Evolutionary conservation across 108 stramenopile genomes (phyloP).

Genomic region (Fistulifera solaris): DNA sequence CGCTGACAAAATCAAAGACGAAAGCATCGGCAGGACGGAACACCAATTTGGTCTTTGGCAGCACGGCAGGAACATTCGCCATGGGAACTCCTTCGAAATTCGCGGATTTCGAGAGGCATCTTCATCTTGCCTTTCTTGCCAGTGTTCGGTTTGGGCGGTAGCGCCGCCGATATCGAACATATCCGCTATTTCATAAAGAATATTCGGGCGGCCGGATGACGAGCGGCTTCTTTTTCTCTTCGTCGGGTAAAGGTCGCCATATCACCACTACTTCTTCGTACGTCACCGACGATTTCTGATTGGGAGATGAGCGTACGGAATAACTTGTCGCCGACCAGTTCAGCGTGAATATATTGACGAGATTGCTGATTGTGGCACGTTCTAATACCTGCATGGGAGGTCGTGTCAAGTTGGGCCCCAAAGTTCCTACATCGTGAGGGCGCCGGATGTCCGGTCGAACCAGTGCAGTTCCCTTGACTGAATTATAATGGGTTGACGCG

Average conservation of each 20-base stretch:
- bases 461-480: no score
- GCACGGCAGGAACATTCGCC: conserved; percentile 67
- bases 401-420: conserved; percentile 8
- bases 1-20: conserved; percentile 55
- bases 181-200: conserved; percentile 52
- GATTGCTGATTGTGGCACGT: conserved; percentile 61
- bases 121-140: not conserved
- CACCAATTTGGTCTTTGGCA: conserved; percentile 68
- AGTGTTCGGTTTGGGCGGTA: conserved; percentile 15
- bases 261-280: conserved; percentile 71
- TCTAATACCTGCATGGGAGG: conserved; percentile 49
- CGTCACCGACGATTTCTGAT: conserved; percentile 63
- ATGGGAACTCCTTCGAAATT: conserved; percentile 67
- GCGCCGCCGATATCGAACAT: conserved; percentile 63
- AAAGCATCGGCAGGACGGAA: conserved; percentile 80
- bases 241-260: conserved; percentile 43
- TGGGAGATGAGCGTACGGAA: conserved; percentile 39
- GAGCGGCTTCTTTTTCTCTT: conserved; percentile 10
- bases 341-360: conserved; percentile 54
- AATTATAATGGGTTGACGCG: no score
- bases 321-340: conserved; percentile 36
- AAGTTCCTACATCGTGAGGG: not conserved
- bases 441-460: no score
- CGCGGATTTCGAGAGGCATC: conserved; percentile 57
- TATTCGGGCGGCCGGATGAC: conserved; percentile 33